Conservation (phyloP, 768 basidiomycete species). For the Hygrophorus russula region DNA sequence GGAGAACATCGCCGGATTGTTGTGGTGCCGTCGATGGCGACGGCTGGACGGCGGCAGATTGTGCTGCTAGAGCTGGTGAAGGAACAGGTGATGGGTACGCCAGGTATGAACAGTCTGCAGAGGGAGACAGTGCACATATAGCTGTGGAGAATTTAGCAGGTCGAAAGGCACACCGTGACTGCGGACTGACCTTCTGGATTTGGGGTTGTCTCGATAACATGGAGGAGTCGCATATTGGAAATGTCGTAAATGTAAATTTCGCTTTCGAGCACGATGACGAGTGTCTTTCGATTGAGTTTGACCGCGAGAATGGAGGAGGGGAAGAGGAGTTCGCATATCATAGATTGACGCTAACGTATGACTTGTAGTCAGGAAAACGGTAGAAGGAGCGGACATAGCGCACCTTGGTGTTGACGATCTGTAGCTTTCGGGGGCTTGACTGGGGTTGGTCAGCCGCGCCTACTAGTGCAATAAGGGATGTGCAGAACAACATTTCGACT, state of each 20-base stretch:
- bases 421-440: constrained; percentile 84
- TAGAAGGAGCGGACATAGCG: constrained; percentile 10
- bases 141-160: constrained; percentile 33
- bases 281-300: constrained; percentile 92
- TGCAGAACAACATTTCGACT: constrained; percentile 99
- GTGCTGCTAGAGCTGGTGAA: constrained; percentile 47
- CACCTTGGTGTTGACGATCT: constrained; percentile 99
- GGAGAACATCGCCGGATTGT: constrained; percentile 78
- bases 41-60: constrained; percentile 23
- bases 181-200: constrained; percentile 77
- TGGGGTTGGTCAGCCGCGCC: constrained; percentile 90
- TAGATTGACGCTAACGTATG: constrained; percentile 71
- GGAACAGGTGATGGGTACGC: constrained; percentile 95
- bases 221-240: constrained; percentile 92
- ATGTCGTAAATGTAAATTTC: constrained; percentile 99
- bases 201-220: constrained; percentile 93
- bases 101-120: constrained; percentile 86
- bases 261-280: constrained; percentile 92
- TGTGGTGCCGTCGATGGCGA: constrained; percentile 20
- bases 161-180: neutral
- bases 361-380: neutral
- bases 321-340: constrained; percentile 97
- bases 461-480: constrained; percentile 92
- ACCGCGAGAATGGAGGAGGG: constrained; percentile 96
- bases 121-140: constrained; percentile 90